Evolutionary conservation across 306 rosid genomes (phyloP).

Genomic region (Fragaria iinumae): DNA sequence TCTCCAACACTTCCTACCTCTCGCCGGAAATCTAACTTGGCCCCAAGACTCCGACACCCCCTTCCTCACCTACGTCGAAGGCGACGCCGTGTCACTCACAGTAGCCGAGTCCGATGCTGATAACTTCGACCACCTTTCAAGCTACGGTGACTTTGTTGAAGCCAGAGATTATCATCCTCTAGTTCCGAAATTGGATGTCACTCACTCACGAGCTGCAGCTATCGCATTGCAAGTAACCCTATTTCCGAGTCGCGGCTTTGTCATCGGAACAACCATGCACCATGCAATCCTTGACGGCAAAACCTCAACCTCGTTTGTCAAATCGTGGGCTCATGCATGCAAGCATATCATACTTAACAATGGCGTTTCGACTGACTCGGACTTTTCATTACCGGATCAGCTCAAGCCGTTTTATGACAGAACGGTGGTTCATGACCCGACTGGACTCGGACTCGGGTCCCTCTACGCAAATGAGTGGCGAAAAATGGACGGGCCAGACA

Average conservation of each 20-base stretch:
- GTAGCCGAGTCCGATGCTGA: constrained; percentile 32
- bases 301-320: constrained; percentile 34
- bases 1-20: constrained; percentile 50
- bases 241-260: constrained; percentile 29
- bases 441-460: neutral
- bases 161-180: constrained; percentile 14
- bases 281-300: constrained; percentile 34
- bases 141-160: constrained; percentile 2
- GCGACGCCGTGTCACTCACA: constrained; percentile 29
- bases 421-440: constrained; percentile 32
- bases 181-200: constrained; percentile 4
- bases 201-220: constrained; percentile 18
- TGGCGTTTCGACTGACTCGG: neutral
- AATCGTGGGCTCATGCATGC: constrained; percentile 59
- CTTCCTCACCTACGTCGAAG: constrained; percentile 4
- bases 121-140: constrained; percentile 20
- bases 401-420: constrained; percentile 40
- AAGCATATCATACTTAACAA: neutral
- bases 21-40: constrained; percentile 52
- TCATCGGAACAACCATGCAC: constrained; percentile 32
- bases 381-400: constrained; percentile 11
- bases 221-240: constrained; percentile 31
- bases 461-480: constrained; percentile 36
- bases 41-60: constrained; percentile 33
- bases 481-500: constrained; percentile 33